Evolutionary conservation across 495 filamentous ascomycete genomes (phyloP).

Genomic region (Penicillium longicatenatum): DNA sequence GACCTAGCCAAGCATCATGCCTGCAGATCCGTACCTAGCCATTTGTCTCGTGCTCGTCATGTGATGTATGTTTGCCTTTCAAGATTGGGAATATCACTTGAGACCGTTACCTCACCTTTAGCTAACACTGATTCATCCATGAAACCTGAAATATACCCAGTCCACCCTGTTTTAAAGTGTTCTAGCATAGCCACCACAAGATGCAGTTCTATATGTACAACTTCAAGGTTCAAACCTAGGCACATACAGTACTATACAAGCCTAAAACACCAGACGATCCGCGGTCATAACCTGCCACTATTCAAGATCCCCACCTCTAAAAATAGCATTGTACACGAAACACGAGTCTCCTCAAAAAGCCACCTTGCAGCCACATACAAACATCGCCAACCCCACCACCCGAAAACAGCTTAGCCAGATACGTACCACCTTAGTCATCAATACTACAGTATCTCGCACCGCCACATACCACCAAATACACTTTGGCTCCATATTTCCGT

Average conservation of each 20-base stretch:
- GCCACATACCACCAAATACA: slow-evolving; percentile 10
- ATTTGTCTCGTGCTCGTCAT: not conserved
- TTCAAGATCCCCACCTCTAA: not conserved
- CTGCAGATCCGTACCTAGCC: no score
- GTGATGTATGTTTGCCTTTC: not conserved
- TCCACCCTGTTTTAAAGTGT: not conserved
- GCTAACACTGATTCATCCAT: not conserved
- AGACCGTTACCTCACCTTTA: not conserved
- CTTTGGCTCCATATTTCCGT: not conserved
- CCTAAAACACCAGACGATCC: not conserved
- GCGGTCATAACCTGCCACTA: not conserved
- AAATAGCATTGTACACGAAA: slow-evolving; percentile 2
- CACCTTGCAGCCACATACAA: not conserved
- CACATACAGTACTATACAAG: slow-evolving; percentile 1
- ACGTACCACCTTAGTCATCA: not conserved
- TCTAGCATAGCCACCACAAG: slow-evolving; percentile 4
- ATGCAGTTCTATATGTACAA: not conserved
- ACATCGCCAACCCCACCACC: not conserved
- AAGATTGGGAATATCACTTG: not conserved
- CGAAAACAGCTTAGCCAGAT: not conserved
- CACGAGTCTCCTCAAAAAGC: not conserved
- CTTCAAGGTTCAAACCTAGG: slow-evolving; percentile 2
- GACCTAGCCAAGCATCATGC: no score
- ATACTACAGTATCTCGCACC: not conserved
- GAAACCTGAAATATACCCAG: not conserved